These are phyloP conservation scores for Proliferodiscus dingleyae DNA, from an alignment of 2,329 filamentous ascomycete genomes.

Conservation along the genomic window DNA sequence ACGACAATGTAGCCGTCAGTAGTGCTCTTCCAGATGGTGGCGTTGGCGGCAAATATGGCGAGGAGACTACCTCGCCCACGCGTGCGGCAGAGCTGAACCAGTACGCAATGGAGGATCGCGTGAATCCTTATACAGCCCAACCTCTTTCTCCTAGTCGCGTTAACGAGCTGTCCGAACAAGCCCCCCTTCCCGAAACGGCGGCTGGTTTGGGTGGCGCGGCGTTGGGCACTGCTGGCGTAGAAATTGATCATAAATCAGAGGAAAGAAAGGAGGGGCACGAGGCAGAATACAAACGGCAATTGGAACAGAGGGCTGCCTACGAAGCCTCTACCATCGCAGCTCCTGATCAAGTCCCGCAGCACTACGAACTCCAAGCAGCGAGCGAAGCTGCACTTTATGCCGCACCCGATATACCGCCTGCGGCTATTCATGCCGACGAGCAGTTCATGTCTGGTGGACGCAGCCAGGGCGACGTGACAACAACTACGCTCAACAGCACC, in stretches of 20 bases:
- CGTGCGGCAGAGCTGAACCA: slow-evolving; percentile 46
- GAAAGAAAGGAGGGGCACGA: slow-evolving; percentile 11
- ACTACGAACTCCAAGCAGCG: slow-evolving; percentile 9
- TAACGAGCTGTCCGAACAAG: neutral
- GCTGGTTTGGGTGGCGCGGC: slow-evolving; percentile 17
- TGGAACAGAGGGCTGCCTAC: slow-evolving; percentile 18
- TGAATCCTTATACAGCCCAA: slow-evolving; percentile 50
- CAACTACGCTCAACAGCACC: neutral
- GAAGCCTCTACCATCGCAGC: slow-evolving; percentile 23
- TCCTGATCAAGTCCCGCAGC: slow-evolving; percentile 8
- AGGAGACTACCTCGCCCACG: slow-evolving; percentile 40
- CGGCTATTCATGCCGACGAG: slow-evolving; percentile 3
- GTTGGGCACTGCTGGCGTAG: slow-evolving; percentile 14
- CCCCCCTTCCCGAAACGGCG: slow-evolving; percentile 9
- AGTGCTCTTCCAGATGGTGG: slow-evolving; percentile 22
- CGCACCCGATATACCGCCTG: slow-evolving; percentile 13
- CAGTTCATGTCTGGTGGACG: slow-evolving; percentile 21
- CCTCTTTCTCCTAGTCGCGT: slow-evolving; percentile 19
- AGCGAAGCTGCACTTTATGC: slow-evolving; percentile 16
- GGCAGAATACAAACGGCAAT: slow-evolving; percentile 14
- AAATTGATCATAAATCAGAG: slow-evolving; percentile 18
- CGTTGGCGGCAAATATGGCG: slow-evolving; percentile 22
- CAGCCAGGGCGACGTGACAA: slow-evolving; percentile 16
- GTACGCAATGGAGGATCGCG: slow-evolving; percentile 48
- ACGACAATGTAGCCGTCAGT: slow-evolving; percentile 55